Conservation (phyloP, 1,139 yeast species). For the Candida tropicalis region DNA sequence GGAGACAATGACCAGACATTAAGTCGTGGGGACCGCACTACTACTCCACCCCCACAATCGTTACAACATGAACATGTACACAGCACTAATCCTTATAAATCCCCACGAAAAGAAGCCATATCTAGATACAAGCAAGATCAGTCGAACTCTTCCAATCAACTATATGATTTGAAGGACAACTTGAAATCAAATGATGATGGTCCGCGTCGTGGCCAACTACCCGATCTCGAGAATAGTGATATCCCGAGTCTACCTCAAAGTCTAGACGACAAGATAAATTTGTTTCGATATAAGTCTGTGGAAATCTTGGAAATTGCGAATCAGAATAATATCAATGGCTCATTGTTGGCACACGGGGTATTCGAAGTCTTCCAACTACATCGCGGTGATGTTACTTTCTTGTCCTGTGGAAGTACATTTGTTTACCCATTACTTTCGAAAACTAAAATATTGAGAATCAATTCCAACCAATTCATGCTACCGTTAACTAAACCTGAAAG, state of each 20-base stretch:
- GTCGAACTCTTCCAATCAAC: slow-evolving; percentile 26
- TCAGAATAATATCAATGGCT: slow-evolving; percentile 35
- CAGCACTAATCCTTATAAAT: slow-evolving; percentile 6
- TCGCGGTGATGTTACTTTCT: slow-evolving; percentile 62
- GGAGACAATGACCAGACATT: neutral
- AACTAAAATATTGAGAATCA: slow-evolving; percentile 57
- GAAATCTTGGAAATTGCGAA: slow-evolving; percentile 47
- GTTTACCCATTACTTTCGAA: slow-evolving; percentile 67
- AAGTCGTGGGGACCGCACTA: neutral
- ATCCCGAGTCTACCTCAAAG: slow-evolving; percentile 13
- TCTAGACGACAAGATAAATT: slow-evolving; percentile 40
- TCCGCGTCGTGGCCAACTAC: neutral
- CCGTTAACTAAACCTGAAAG: slow-evolving; percentile 73
- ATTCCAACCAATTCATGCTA: slow-evolving; percentile 55
- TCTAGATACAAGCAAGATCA: slow-evolving; percentile 41
- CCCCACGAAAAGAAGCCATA: slow-evolving; percentile 43
- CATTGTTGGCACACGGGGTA: slow-evolving; percentile 61
- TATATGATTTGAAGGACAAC: slow-evolving; percentile 34
- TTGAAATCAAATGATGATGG: slow-evolving; percentile 18
- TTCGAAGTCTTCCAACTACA: slow-evolving; percentile 67
- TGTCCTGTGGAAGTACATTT: slow-evolving; percentile 58
- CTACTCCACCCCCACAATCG: slow-evolving; percentile 3
- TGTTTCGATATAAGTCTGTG: slow-evolving; percentile 41
- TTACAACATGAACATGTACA: neutral
- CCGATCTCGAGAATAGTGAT: neutral